Base-by-base conservation (phyloP, 306 rosid species). In the Canavalia gladiata region DNA sequence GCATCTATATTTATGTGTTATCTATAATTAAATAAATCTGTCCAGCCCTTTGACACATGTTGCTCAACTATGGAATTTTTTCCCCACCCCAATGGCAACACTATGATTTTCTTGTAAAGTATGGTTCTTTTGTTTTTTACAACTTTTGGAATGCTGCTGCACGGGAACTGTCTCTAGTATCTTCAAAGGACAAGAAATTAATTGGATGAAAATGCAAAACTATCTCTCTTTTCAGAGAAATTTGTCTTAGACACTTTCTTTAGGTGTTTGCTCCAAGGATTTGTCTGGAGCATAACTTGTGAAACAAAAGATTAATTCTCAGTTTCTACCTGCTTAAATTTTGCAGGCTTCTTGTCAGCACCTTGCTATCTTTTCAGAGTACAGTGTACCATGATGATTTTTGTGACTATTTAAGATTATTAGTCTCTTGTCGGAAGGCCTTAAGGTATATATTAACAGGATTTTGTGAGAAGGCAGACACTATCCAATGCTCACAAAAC, bases 381-480 rank as follows among this genome's bases (percentile, higher is more conserved):
- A 59, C 76, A 6, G 73, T n/a, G 43, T 69, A 69, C 83, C 81
- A n/a, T 37, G 83, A 78, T 68, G 52, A 79, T 55, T 77, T 70
- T 86, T 77, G 79, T 51, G 89, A 91, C 79, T 90, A 87, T 74
- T 80, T 93, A 84, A 87, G 88, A 86, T 83, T 95, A 83, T 88
- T 95, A 85, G 90, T 88, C 39, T 88, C 92, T 78, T 93, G 97
- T 83, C 92, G 97, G 77, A 93, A 86, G 91, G 88, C 94, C 77
- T 89, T 93, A 84, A 87, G 88, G 81, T 79, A 69, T 80, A 62
- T 88, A 54, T 65, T 93, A 57, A 71, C 42, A 78, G 85, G 86
- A 74, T 86, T 83, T 68, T 86, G 74, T 76, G 91, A 88, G 84
- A 89, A 78, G 87, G 75, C 86, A 18, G 88, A 64, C 79, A 58